Evolutionary conservation across 2,329 filamentous ascomycete genomes (phyloP).

Genomic region (Ophiocordyceps australis): DNA sequence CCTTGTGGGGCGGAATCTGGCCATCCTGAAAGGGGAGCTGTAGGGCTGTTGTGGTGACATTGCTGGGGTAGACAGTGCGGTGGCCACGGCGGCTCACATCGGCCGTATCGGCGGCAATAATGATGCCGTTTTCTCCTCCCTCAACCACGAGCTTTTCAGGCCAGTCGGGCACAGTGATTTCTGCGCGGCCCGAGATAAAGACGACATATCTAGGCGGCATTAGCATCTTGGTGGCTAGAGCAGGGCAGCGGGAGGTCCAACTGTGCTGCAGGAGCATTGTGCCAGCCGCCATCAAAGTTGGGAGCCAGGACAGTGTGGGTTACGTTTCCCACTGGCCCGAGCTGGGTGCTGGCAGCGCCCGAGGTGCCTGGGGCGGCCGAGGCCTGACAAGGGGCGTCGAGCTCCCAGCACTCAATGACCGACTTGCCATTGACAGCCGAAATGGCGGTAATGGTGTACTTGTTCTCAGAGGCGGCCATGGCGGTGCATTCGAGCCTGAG

Average conservation of each 20-base stretch:
- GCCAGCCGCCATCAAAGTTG: background rate
- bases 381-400: background rate
- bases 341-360: background rate
- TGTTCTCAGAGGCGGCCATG: background rate
- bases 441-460: background rate
- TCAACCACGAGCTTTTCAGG: background rate
- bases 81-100: background rate
- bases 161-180: background rate
- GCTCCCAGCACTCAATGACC: background rate
- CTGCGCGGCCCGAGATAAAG: background rate
- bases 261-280: background rate
- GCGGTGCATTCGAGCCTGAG: background rate
- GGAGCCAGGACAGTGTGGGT: background rate
- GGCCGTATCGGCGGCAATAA: background rate
- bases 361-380: background rate
- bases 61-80: background rate
- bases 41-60: too few species aligned
- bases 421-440: background rate
- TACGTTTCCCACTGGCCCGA: background rate
- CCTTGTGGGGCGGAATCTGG: too few species aligned
- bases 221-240: background rate
- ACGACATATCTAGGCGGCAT: background rate
- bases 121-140: background rate
- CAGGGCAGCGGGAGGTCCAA: too few species aligned
- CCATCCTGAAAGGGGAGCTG: too few species aligned